Conservation (phyloP, 148 eudicot species). For the Euryodendron excelsum region DNA sequence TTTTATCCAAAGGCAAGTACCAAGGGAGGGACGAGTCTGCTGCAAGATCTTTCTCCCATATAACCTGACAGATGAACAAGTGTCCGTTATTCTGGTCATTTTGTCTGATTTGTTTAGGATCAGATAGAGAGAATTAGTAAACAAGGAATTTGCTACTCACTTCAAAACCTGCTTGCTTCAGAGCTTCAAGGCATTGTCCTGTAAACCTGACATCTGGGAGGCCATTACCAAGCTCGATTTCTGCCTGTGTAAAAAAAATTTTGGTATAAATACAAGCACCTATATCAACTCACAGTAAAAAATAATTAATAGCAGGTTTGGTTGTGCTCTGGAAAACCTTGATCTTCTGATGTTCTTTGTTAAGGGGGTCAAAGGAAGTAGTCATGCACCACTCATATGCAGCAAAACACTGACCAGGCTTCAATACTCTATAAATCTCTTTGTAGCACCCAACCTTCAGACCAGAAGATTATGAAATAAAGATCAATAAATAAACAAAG, state of each 20-base stretch:
- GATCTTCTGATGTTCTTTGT: constrained; percentile 76
- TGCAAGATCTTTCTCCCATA: constrained; percentile 88
- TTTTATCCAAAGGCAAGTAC: constrained; percentile 83
- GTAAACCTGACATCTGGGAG: constrained; percentile 87
- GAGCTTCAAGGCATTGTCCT: constrained; percentile 76
- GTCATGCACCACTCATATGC: constrained; percentile 99
- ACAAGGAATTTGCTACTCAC: constrained; percentile 37
- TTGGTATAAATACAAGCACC: neutral
- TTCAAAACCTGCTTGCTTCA: constrained; percentile 93
- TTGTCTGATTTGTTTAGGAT: neutral
- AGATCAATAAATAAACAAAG: neutral
- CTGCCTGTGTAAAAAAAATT: constrained; percentile 49
- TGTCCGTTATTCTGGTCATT: neutral
- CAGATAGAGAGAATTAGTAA: neutral
- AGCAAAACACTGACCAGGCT: constrained; percentile 95
- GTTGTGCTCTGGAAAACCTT: constrained; percentile 47
- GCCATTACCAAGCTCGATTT: constrained; percentile 89
- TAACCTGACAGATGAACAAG: constrained; percentile 41
- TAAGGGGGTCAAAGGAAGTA: constrained; percentile 66
- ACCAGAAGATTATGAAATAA: neutral
- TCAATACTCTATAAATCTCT: constrained; percentile 76
- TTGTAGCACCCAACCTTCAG: constrained; percentile 84
- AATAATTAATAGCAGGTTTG: neutral
- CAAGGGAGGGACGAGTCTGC: constrained; percentile 80
- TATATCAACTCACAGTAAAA: neutral